These are phyloP conservation scores for Penicilliopsis zonata DNA, from an alignment of 495 filamentous ascomycete species.

Conservation along the genomic window DNA sequence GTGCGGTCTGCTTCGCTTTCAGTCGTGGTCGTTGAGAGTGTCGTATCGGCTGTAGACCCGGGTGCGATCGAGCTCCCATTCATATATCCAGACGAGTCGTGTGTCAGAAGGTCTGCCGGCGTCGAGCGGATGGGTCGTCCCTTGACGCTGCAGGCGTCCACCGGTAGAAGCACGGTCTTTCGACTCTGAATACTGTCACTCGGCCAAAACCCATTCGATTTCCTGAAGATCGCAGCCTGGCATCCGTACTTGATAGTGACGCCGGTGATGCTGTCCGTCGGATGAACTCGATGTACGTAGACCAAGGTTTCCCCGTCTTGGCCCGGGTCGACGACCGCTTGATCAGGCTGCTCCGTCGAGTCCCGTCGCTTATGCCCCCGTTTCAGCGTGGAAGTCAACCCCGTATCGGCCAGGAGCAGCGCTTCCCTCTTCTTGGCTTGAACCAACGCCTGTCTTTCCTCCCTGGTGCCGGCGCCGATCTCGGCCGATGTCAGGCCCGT, in stretches of 20 bases:
- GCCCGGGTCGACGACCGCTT: slow-evolving; percentile 25
- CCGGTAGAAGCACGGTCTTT: slow-evolving; percentile 70
- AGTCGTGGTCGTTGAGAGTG: slow-evolving; percentile 5
- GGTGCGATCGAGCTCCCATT: slow-evolving; percentile 33
- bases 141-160: slow-evolving; percentile 80
- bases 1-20: slow-evolving; percentile 38
- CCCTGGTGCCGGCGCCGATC: slow-evolving; percentile 41
- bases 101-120: slow-evolving; percentile 21
- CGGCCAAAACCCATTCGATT: slow-evolving; percentile 89
- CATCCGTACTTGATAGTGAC: slow-evolving; percentile 85
- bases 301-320: slow-evolving; percentile 65
- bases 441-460: slow-evolving; percentile 42
- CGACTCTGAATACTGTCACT: slow-evolving; percentile 79
- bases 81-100: slow-evolving; percentile 22
- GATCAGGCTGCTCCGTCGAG: slow-evolving; percentile 38
- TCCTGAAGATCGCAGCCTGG: slow-evolving; percentile 62
- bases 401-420: slow-evolving; percentile 41
- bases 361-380: slow-evolving; percentile 46
- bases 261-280: slow-evolving; percentile 76
- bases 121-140: slow-evolving; percentile 39
- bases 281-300: slow-evolving; percentile 79
- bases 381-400: slow-evolving; percentile 28
- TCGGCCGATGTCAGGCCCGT: slow-evolving; percentile 24
- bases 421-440: slow-evolving; percentile 52
- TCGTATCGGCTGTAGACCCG: slow-evolving; percentile 10